Evolutionary conservation across 1,139 yeast species (phyloP), one percentile per base, ranked within the genome.

Genomic region (Scheffersomyces lignicola): DNA sequence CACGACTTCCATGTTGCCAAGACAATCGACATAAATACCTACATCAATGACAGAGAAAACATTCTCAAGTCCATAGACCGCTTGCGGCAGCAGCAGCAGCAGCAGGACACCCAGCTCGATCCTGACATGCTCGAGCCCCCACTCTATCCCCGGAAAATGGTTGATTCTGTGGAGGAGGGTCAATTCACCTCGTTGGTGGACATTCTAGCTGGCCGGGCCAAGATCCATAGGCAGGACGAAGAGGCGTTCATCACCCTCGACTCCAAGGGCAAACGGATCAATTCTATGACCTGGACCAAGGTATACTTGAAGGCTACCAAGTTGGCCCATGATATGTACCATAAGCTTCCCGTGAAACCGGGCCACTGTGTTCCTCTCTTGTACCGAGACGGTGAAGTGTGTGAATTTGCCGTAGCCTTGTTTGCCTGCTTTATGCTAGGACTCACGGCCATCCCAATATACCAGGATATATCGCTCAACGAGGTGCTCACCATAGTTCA

Each of bases 341-440:
- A 87, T 50, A 82, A 82, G 51, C 54, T 72, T 37, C 72, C 85
- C 0, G 61, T 88, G 31, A 84, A 82, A 51, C 78, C 85, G 25
- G 88, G 85, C 46, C 97, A 89, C 52, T 74, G 95, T 16, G 95
- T 92, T 1, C 78, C 88, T 16, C 65, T 94, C 26, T 73, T 94
- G 47, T 94, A 89, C 53, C 88, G 87, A 47, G 89, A 84, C 42
- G 76, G 76, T 21, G 98, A 94, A 56, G 80, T 88, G 1, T 73
- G 85, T 12, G 97, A 92, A 47, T 90, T 90, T 54, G 78, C 86
- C 0, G 78, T 86, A 1, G 95, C 97, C 0, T 59, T 94, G 12
- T 75, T 88, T 54, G 98, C 97, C 3, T 90, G 97, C 54, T 88
- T 92, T 49, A 67, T 92, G 44, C 95, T 97, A 0, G 96, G 96